phyloP scores from a whole-genome alignment of 306 rosid species.

The Acmispon strigosus region DNA sequence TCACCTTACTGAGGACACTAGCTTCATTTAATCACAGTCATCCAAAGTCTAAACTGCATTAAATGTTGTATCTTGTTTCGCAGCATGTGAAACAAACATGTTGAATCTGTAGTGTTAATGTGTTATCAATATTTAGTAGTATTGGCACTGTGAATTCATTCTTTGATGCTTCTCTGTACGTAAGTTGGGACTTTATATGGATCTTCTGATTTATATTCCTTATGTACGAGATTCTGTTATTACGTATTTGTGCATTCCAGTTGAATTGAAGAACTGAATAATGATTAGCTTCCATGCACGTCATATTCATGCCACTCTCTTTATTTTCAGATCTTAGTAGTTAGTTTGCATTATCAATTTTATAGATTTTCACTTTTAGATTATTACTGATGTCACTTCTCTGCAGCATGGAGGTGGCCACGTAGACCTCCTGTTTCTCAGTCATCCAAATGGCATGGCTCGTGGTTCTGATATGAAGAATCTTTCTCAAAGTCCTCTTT shows the following conservation, averaged over 20 bases:
- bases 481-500: slow-evolving; percentile 48
- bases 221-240: not conserved
- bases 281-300: not conserved
- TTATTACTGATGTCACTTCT: slow-evolving; percentile 14
- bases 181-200: slow-evolving; percentile 2
- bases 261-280: not conserved
- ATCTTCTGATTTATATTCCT: not conserved
- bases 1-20: not conserved
- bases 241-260: not conserved
- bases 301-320: not conserved
- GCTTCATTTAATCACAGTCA: not conserved
- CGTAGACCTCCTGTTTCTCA: slow-evolving; percentile 33
- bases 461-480: slow-evolving; percentile 52
- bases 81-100: not conserved
- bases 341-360: not conserved
- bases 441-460: slow-evolving; percentile 35
- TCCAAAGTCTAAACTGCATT: not conserved
- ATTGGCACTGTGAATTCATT: not conserved
- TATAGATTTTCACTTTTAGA: slow-evolving; percentile 9
- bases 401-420: slow-evolving; percentile 62
- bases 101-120: not conserved
- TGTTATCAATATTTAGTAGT: not conserved
- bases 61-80: not conserved
- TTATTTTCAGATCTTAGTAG: not conserved
- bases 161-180: not conserved